phyloP scores from a whole-genome alignment of 129 eudicot species.

The Cynara cardunculus region DNA sequence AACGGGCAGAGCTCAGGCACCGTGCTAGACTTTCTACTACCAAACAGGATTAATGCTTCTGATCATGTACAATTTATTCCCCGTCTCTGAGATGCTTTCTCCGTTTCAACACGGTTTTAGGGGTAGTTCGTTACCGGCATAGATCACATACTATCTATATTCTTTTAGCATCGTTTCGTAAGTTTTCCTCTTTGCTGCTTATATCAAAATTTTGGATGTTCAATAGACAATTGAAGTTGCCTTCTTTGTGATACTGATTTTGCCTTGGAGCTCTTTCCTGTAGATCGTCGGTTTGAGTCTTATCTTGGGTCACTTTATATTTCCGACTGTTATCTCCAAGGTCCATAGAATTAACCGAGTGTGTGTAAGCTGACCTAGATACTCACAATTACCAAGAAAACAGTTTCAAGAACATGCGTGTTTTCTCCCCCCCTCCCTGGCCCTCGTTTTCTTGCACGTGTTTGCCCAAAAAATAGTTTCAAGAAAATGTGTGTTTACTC shows the following conservation, averaged over 20 bases:
- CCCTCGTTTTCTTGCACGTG: too few relatives aligned
- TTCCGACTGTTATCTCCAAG: too few relatives aligned
- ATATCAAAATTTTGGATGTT: constrained; percentile 16
- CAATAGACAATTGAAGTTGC: background rate
- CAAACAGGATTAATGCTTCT: constrained; percentile 47
- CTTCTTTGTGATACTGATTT: background rate
- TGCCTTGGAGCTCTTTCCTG: too few relatives aligned
- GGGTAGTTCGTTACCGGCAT: constrained; percentile 13
- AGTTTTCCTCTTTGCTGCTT: background rate
- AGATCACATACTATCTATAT: constrained; percentile 3
- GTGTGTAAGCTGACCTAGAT: too few relatives aligned
- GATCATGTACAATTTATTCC: constrained; percentile 11
- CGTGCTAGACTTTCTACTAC: constrained; percentile 70
- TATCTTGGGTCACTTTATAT: too few relatives aligned
- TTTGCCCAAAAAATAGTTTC: too few relatives aligned
- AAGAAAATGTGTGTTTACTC: too few relatives aligned
- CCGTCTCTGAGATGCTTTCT: constrained; percentile 1
- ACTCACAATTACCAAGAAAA: too few relatives aligned
- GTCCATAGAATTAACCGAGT: too few relatives aligned
- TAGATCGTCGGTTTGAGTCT: too few relatives aligned
- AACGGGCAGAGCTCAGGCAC: constrained; percentile 89
- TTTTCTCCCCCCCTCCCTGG: too few relatives aligned
- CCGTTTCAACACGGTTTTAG: constrained; percentile 19
- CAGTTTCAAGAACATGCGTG: too few relatives aligned
- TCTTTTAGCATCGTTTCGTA: background rate